Base-by-base conservation (phyloP, 331 rosid species). In the Ulmus americana region DNA sequence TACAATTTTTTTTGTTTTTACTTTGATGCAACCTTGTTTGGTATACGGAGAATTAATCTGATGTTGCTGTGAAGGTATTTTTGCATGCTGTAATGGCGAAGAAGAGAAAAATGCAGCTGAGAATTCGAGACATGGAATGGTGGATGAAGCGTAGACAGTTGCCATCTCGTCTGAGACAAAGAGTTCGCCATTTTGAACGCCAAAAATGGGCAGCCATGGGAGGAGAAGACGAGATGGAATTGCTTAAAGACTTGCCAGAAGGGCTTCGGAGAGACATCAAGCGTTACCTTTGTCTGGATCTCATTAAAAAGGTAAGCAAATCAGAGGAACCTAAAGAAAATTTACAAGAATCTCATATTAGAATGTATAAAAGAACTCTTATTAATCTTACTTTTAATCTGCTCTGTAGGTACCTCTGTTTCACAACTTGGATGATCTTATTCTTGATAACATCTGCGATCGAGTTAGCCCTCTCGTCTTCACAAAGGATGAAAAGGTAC, bases 121-220 rank as follows among this genome's bases (percentile, higher is more conserved):
- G 95, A 68, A 82, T 95, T 45, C 83, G 97, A 3, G 98, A 92
- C 79, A 87, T 92, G 95, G 98, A 92, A 68, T 92, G 98, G 98
- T 92, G 98, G 98, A 92, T 92, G 98, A 80, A 78, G 61, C 74
- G 98, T 69, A 86, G 98, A 71, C 98, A 92, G 82, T 62, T 92
- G 58, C 95, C 98, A 0, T 89, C 97, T 0, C 82, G 78, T 9
- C 61, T 92, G 74, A 74, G 95, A 57, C 84, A 82, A 7, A 80
- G 98, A 70, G 98, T 92, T 57, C 95, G 95, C 47, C 97, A 84
- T 77, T 92, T 77, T 20, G 98, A 92, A 76, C 90, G 88, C 47
- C 97, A 89, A 35, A 81, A 88, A 73, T 92, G 95, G 95, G 85
- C 88, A 5, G 80, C 92, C 41, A 75, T 92, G 86, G 97, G 98